Base-by-base conservation (phyloP, 2,329 filamentous ascomycete species). In the Ceratocystiopsis minuta region DNA sequence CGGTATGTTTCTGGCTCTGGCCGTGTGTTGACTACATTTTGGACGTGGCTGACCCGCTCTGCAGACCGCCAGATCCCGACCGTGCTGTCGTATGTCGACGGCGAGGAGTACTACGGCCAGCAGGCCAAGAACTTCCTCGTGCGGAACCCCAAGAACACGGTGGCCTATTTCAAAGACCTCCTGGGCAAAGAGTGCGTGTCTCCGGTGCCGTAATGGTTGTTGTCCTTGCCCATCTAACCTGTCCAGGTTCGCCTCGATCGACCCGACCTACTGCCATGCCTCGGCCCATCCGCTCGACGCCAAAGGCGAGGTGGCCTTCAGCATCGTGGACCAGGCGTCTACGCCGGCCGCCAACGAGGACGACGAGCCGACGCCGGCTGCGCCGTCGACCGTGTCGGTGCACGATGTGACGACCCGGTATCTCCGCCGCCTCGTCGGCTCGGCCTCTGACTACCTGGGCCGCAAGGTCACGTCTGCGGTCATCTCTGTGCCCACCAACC, bases 141-240 rank as follows among this genome's bases (percentile, higher is more conserved):
- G 51, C 81, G 90, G 57, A 96, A 98, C 63, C 72, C 85, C 50
- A 74, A 75, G 59, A 96, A 96, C 70, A 95, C 90, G 17, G 74
- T 95, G 56, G 83, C 85, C 57, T 93, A 84, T 67, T 98, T 96
- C 70, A 79, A 86, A 63, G 90, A 98, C 57, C 95, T 86, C 62
- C 64, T 98, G 41, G 90, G 90, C 53, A 83, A 93, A 72, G 81
- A 93, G 81, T 92, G 76, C 45, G 74, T 28, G 13, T 32, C 16
- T 7, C 16, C 16, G 3, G 58, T 34, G 4, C 12, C 18, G 18
- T 24, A 3, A 3, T 5, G 32, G 13, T 3, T 15, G 12, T 10
- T 16, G 18, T n/a, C n/a, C n/a, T n/a, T n/a, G n/a, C n/a, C n/a
- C n/a, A n/a, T n/a, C 37, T 41, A 31, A 43, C 16, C 33, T 11